Evolutionary conservation across 148 eudicot genomes (phyloP).

Genomic region (Chenopodium album): DNA sequence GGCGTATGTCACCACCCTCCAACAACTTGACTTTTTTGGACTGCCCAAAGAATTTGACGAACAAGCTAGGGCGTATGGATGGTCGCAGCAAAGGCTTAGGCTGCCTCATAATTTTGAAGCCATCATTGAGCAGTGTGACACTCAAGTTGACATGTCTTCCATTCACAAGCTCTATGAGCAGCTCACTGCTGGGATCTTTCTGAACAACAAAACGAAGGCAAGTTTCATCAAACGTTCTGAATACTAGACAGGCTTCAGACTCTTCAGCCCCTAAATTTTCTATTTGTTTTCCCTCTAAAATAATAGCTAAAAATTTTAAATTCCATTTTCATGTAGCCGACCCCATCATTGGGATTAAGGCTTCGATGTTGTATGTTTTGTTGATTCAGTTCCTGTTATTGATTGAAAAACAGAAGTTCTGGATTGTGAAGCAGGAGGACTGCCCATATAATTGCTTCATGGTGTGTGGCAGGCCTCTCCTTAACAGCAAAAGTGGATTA

Average conservation of each 20-base stretch:
- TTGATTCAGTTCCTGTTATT: neutral
- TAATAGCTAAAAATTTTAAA: too few species aligned
- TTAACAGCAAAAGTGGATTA: neutral
- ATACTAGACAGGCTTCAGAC: neutral
- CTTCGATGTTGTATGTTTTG: neutral
- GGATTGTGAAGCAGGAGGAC: conserved; percentile 14
- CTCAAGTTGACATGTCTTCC: conserved; percentile 17
- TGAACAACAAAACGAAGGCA: conserved; percentile 16
- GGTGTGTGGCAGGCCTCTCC: neutral
- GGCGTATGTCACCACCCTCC: conserved; percentile 10
- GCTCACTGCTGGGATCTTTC: conserved; percentile 22
- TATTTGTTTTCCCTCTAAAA: neutral
- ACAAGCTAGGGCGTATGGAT: conserved; percentile 7
- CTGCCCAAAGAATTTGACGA: conserved; percentile 3
- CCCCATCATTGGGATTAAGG: too few species aligned
- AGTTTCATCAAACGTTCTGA: neutral
- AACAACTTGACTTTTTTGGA: conserved; percentile 12
- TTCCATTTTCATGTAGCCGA: neutral
- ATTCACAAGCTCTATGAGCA: conserved; percentile 18
- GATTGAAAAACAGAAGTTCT: neutral
- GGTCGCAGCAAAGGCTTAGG: conserved; percentile 7
- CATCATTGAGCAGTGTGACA: conserved; percentile 18
- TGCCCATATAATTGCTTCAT: conserved; percentile 10
- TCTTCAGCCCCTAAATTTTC: neutral
- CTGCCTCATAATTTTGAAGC: conserved; percentile 27